phyloP scores from a whole-genome alignment of 202 grass and related monocot genomes.

The Eragrostis tef region DNA sequence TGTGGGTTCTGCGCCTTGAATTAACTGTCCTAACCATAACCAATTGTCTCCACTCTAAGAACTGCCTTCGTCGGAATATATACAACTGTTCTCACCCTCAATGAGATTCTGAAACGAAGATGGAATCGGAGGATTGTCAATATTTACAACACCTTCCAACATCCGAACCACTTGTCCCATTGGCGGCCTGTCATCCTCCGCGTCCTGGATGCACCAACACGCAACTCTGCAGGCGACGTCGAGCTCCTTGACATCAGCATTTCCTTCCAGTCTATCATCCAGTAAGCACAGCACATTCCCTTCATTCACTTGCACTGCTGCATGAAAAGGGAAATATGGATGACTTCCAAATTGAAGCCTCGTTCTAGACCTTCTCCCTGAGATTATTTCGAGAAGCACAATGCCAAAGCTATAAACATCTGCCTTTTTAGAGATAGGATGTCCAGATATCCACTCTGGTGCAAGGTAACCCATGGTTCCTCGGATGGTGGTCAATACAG shows the following conservation, averaged over 20 bases:
- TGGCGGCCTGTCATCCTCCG: constrained; percentile 51
- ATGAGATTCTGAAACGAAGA: constrained; percentile 50
- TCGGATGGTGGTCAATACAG: constrained; percentile 55
- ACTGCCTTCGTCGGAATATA: constrained; percentile 47
- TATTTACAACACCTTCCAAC: constrained; percentile 51
- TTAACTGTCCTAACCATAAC: neutral
- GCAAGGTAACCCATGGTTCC: constrained; percentile 81
- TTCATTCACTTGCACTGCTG: constrained; percentile 56
- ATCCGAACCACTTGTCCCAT: constrained; percentile 65
- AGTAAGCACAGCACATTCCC: constrained; percentile 55
- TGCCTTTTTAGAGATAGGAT: constrained; percentile 58
- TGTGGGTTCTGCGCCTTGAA: neutral
- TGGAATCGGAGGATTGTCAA: constrained; percentile 56
- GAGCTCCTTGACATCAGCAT: constrained; percentile 48
- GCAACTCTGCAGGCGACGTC: constrained; percentile 55
- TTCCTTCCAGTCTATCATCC: constrained; percentile 55
- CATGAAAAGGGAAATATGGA: constrained; percentile 62
- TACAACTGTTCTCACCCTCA: constrained; percentile 35
- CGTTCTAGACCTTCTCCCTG: constrained; percentile 53
- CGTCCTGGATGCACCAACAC: constrained; percentile 79
- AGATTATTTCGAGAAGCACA: constrained; percentile 72
- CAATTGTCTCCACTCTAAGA: neutral
- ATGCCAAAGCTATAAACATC: constrained; percentile 78
- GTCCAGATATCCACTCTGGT: constrained; percentile 71
- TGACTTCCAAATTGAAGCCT: constrained; percentile 38